These are phyloP conservation scores for Acanthamoeba healyi DNA, from an alignment of 208 protist genomes.

Conservation along the genomic window DNA sequence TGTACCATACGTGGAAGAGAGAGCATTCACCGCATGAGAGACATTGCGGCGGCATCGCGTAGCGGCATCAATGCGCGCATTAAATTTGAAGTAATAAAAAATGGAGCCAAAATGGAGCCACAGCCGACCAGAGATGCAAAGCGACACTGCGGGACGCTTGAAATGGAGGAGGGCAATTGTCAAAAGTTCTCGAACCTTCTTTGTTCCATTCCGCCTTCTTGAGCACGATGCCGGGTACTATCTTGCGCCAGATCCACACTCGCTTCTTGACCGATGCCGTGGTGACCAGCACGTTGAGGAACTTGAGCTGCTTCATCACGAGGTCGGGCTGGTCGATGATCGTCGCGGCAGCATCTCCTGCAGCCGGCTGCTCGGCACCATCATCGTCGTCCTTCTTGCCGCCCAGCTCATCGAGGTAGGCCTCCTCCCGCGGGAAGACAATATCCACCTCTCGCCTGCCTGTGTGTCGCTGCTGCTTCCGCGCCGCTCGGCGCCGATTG, in stretches of 20 bases:
- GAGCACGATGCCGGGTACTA: conserved; percentile 59
- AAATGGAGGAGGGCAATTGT: neutral
- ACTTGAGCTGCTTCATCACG: conserved; percentile 65
- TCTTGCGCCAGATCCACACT: conserved; percentile 73
- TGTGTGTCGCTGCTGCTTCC: neutral
- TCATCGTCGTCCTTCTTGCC: conserved; percentile 38
- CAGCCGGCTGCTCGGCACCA: neutral
- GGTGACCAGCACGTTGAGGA: conserved; percentile 38
- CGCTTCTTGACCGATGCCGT: conserved; percentile 64
- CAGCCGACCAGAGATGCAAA: neutral
- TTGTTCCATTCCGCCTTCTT: conserved; percentile 50
- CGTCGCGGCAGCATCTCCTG: neutral
- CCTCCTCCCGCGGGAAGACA: conserved; percentile 48
- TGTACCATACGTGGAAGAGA: no score
- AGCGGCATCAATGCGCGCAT: no score
- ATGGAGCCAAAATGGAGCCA: neutral
- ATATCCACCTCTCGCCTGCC: conserved; percentile 16
- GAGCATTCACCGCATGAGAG: no score
- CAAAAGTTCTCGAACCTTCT: conserved; percentile 41
- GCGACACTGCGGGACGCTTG: neutral
- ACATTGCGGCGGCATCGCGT: no score
- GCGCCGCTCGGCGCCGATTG: neutral
- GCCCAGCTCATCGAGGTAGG: conserved; percentile 16
- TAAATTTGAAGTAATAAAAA: neutral
- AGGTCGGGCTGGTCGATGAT: neutral